phyloP scores from a whole-genome alignment of 179 eudicot genomes.

The Actinidia polygama region DNA sequence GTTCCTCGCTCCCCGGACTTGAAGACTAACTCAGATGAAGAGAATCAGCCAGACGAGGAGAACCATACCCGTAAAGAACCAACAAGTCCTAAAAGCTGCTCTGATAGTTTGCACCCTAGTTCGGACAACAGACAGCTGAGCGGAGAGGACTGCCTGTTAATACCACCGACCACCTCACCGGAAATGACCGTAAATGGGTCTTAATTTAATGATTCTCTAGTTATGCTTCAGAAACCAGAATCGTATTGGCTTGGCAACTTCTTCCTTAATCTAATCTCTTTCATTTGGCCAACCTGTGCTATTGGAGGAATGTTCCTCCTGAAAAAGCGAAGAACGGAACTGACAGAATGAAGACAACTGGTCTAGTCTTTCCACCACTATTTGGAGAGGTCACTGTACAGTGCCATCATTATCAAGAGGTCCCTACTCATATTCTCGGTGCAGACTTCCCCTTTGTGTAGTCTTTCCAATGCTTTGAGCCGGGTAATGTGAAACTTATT shows the following conservation, averaged over 20 bases:
- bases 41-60: conserved; percentile 29
- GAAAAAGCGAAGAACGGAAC: not conserved
- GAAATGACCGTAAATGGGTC: conserved; percentile 89
- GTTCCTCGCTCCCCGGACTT: conserved; percentile 33
- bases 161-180: conserved; percentile 54
- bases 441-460: conserved; percentile 10
- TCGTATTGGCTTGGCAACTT: not conserved
- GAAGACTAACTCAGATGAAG: conserved; percentile 36
- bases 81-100: conserved; percentile 34
- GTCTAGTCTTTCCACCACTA: not conserved
- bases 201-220: conserved; percentile 21
- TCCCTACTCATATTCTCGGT: not conserved
- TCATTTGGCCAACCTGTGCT: not conserved
- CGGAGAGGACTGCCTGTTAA: conserved; percentile 50
- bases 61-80: conserved; percentile 33
- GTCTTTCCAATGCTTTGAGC: conserved; percentile 23
- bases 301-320: conserved; percentile 1
- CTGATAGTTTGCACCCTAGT: conserved; percentile 31
- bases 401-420: conserved; percentile 27
- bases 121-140: conserved; percentile 43
- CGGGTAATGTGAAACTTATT: conserved; percentile 20
- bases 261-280: not conserved
- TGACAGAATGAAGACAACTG: not conserved
- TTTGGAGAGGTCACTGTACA: conserved; percentile 43
- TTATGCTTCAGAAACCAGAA: not conserved